phyloP scores from a whole-genome alignment of 306 rosid species.

The Dalbergia cultrata region DNA sequence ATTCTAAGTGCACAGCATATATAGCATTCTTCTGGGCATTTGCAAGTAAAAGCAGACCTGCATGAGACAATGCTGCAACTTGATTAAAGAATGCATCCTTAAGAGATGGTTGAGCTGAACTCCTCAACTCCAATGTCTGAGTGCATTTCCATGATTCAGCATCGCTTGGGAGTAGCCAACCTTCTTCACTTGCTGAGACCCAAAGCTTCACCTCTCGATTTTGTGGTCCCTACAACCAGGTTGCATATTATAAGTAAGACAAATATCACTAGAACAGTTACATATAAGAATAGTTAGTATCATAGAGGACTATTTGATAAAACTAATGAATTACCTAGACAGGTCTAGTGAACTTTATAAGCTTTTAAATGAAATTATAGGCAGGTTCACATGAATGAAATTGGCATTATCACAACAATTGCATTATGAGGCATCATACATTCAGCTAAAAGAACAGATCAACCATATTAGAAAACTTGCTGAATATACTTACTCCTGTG shows the following conservation, averaged over 20 bases:
- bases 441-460: background rate
- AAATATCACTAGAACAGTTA: conserved; percentile 28
- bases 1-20: conserved; percentile 91
- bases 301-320: background rate
- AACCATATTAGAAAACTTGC: conserved; percentile 9
- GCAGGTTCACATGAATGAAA: conserved; percentile 13
- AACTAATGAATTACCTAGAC: background rate
- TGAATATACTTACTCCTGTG: conserved; percentile 73
- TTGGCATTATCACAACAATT: conserved; percentile 27
- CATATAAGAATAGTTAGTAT: background rate
- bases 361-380: background rate
- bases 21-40: conserved; percentile 99
- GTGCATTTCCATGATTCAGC: conserved; percentile 92
- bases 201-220: conserved; percentile 95
- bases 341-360: background rate
- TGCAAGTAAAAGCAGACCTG: conserved; percentile 97
- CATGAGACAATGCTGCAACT: conserved; percentile 86
- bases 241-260: conserved; percentile 20
- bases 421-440: background rate
- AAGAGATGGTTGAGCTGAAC: conserved; percentile 76
- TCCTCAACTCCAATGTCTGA: conserved; percentile 85
- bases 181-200: conserved; percentile 90
- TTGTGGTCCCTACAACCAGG: conserved; percentile 73
- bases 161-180: conserved; percentile 92
- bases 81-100: conserved; percentile 97